Base-by-base conservation (phyloP, 176 grass and related monocot genomes). In the Avena sativa region DNA sequence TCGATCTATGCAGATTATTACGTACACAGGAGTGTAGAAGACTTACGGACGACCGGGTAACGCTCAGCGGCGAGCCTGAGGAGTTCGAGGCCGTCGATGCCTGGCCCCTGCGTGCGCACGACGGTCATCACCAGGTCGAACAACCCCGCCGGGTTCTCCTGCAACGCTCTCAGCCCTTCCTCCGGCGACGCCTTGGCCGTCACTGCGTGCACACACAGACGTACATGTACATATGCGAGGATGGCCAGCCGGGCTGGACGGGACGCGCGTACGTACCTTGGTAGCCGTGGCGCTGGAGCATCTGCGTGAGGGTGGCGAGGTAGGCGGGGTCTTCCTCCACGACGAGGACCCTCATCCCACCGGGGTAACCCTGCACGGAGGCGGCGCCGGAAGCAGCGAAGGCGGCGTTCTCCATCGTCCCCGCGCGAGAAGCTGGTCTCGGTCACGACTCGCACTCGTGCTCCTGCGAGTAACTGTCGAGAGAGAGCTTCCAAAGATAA, bases 21-120 rank as follows among this genome's bases (percentile, higher is more conserved):
- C 6, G 23, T 43, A 43, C 40, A 7, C 40, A 43, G 40, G 1
- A 6, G 6, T 0, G 1, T 48, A 48, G 46, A 48, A 14, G 51
- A 36, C 74, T 77, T 57, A 77, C 74, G 17, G 51, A 78, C 36
- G 51, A 78, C 75, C 51, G 75, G 52, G 75, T 6, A 19, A 19
- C 17, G 75, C 9, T 78, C 2, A 9, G 13, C 28, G 28, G 17
- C 28, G 28, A n/a, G 51, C 16, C 32, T 57, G 28, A 78, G 75
- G 51, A 78, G 28, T 4, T 19, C 52, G 75, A 78, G 57, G 28
- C 75, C 75, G 30, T 78, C 75, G 28, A 78, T 20, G 7, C 52
- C 50, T 17, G 74, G 15, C 17, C 28, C 30, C 25, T 16, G 75
- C 51, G 30, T 78, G 75, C 19, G 28, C 51, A 13, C 8, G 16